Conservation (phyloP, 371 early-diverging fungal species). For the Rhizopus delemar region DNA sequence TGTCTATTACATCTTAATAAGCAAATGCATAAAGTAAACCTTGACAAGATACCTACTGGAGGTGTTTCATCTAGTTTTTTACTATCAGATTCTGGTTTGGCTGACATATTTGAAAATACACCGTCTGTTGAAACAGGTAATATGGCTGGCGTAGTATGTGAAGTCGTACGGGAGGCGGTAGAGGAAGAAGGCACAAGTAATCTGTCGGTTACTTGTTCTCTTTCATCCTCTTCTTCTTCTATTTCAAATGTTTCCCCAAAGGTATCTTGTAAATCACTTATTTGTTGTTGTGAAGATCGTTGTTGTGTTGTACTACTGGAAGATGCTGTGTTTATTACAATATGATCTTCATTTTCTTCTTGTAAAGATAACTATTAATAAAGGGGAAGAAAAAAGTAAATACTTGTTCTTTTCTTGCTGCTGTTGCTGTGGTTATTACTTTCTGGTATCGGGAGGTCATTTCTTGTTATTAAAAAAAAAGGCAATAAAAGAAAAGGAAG, state of each 20-base stretch:
- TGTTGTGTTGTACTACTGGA: neutral
- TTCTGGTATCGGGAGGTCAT: constrained; percentile 14
- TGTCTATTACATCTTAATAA: constrained; percentile 32
- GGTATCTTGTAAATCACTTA: constrained; percentile 26
- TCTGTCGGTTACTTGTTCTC: no score
- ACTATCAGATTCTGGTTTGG: constrained; percentile 51
- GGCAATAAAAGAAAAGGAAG: no score
- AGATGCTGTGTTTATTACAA: no score
- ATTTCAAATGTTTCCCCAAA: constrained; percentile 23
- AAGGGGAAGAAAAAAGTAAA: no score
- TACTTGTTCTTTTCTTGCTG: no score
- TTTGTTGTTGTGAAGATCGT: constrained; percentile 3
- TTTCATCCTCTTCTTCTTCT: constrained; percentile 12
- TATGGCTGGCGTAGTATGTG: constrained; percentile 15
- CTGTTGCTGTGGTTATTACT: neutral
- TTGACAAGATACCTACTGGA: constrained; percentile 25
- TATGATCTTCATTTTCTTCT: neutral
- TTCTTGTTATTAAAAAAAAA: no score
- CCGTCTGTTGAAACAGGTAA: constrained; percentile 50
- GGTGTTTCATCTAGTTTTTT: constrained; percentile 38
- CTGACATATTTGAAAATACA: constrained; percentile 61
- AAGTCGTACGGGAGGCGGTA: no score
- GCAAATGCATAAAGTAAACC: neutral
- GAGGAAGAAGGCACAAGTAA: constrained; percentile 6
- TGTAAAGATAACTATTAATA: neutral